Conservation (phyloP, 73 alveolate genomes). For the Paramecium biaurelia region DNA sequence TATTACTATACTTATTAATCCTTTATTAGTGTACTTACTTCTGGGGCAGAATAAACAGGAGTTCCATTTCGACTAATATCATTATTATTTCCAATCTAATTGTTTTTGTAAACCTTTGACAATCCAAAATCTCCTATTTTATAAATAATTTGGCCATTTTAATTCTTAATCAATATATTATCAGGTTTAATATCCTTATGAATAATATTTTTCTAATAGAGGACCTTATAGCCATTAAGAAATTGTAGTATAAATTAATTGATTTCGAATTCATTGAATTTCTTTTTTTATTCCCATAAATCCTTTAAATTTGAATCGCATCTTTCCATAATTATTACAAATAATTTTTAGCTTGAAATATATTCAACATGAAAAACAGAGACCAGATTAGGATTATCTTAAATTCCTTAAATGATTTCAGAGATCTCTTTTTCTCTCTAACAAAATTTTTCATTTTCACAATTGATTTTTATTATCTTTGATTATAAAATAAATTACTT, state of each 20-base stretch:
- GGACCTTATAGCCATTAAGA: neutral
- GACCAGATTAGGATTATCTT: neutral
- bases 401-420: neutral
- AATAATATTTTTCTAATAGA: neutral
- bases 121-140: neutral
- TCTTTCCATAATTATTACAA: neutral
- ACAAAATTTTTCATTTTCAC: neutral
- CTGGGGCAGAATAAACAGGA: neutral
- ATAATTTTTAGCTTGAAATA: neutral
- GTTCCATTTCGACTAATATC: neutral
- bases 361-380: neutral
- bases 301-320: neutral
- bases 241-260: neutral
- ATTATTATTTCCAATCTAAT: neutral
- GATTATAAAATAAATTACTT: neutral
- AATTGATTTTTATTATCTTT: neutral
- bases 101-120: neutral
- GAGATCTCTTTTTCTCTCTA: neutral
- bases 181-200: conserved; percentile 63
- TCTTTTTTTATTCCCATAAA: neutral
- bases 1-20: neutral
- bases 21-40: neutral
- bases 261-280: neutral
- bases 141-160: neutral
- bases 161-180: neutral